Conservation (phyloP, 441 rosid genomes). For the Eutrema salsugineum region DNA sequence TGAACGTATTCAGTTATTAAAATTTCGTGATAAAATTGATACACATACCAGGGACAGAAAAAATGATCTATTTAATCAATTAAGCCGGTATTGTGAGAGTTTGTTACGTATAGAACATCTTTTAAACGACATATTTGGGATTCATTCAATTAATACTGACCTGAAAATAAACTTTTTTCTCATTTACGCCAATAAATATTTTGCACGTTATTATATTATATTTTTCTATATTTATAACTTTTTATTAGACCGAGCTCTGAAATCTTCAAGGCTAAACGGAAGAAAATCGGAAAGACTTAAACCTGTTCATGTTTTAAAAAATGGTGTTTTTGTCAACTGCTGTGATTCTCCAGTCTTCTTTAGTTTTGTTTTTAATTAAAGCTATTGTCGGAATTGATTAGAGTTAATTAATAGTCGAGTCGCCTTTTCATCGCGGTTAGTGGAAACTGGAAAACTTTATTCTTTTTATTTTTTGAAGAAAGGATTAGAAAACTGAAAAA, state of each 20-base stretch:
- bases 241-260: not conserved
- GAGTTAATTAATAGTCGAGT: not conserved
- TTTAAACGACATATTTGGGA: not conserved
- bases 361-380: not conserved
- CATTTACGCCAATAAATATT: not conserved
- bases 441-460: not conserved
- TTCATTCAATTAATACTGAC: not conserved
- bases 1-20: not conserved
- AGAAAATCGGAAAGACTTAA: not conserved
- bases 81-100: not conserved
- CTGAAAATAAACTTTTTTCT: not conserved
- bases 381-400: not conserved
- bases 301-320: not conserved
- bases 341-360: not conserved
- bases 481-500: no score
- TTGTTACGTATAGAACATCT: conserved; percentile 2
- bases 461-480: no score
- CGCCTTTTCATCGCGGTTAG: conserved; percentile 4
- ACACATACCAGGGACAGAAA: not conserved
- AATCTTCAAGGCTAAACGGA: not conserved
- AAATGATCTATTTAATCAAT: not conserved
- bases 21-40: not conserved
- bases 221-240: not conserved
- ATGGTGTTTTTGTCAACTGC: not conserved
- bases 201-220: not conserved